These are phyloP conservation scores for Leccinum ambiguum DNA, from an alignment of 1,284 basidiomycete genomes.

Conservation along the genomic window DNA sequence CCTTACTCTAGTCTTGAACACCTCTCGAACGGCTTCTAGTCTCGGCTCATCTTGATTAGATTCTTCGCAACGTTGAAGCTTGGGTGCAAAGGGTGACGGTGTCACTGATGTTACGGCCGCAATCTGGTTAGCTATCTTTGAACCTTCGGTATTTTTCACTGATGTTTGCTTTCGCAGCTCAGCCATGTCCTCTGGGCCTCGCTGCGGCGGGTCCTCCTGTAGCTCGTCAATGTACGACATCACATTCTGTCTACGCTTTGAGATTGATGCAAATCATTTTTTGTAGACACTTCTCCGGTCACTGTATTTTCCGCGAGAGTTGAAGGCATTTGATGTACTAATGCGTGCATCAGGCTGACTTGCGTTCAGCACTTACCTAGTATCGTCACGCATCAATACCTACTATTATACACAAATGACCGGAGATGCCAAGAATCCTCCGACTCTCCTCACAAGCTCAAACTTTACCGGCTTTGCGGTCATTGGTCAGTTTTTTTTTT, in stretches of 20 bases:
- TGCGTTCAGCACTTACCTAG: too few species aligned
- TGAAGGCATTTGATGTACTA: too few species aligned
- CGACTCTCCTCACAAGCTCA: too few species aligned
- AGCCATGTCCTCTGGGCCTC: conserved; percentile 28
- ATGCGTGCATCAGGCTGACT: too few species aligned
- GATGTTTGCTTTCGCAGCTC: conserved; percentile 17
- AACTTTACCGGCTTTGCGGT: too few species aligned
- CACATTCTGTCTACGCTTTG: background rate
- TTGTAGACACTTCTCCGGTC: too few species aligned
- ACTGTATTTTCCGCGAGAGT: too few species aligned
- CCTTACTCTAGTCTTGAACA: conserved; percentile 14
- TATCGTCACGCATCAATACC: too few species aligned
- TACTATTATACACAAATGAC: too few species aligned
- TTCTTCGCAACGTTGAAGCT: conserved; percentile 48
- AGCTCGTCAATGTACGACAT: conserved; percentile 24
- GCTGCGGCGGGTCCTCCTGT: conserved; percentile 18
- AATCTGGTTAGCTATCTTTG: conserved; percentile 22
- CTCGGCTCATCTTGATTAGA: conserved; percentile 45
- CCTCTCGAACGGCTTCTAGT: conserved; percentile 7
- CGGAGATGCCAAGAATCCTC: too few species aligned
- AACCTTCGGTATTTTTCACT: background rate
- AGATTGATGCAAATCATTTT: too few species aligned
- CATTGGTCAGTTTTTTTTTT: too few species aligned
- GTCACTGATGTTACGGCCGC: conserved; percentile 32
- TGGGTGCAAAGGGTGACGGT: conserved; percentile 32